Evolutionary conservation across 768 basidiomycete species (phyloP).

Genomic region (Kwoniella heveanensis): DNA sequence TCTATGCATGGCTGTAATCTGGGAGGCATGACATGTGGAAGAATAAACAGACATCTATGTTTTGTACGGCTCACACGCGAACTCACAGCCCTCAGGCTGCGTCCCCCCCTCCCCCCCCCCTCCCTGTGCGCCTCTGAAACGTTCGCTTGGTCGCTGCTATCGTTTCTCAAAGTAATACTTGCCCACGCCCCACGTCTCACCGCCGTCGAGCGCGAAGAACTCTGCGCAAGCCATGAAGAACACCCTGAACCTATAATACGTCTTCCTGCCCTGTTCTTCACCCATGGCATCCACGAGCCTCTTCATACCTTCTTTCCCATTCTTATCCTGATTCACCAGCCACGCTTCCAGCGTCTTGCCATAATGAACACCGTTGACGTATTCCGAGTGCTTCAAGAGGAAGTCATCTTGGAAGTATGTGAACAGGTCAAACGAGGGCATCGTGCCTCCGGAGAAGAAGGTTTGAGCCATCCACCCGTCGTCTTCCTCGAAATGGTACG

Average conservation of each 20-base stretch:
- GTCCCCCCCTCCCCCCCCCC: too few relatives aligned
- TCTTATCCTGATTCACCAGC: slow-evolving; percentile 65
- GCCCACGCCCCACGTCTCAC: slow-evolving; percentile 64
- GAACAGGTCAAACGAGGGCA: slow-evolving; percentile 62
- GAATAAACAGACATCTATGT: too few relatives aligned
- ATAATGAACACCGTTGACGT: slow-evolving; percentile 67
- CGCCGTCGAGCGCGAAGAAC: slow-evolving; percentile 65
- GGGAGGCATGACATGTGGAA: too few relatives aligned
- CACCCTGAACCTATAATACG: slow-evolving; percentile 69
- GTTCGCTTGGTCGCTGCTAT: slow-evolving; percentile 4
- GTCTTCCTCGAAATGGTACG: slow-evolving; percentile 70
- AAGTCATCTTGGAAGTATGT: slow-evolving; percentile 69
- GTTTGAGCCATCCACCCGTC: slow-evolving; percentile 77
- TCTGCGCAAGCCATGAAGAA: slow-evolving; percentile 75
- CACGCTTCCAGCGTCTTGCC: slow-evolving; percentile 68
- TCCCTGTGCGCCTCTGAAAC: too few relatives aligned
- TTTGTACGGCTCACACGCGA: too few relatives aligned
- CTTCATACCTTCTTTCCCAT: slow-evolving; percentile 61
- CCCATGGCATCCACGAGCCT: slow-evolving; percentile 62
- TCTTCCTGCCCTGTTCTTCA: slow-evolving; percentile 63
- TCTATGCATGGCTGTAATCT: too few relatives aligned
- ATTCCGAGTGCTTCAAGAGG: slow-evolving; percentile 65
- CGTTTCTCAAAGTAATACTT: slow-evolving; percentile 43
- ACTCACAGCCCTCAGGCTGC: too few relatives aligned
- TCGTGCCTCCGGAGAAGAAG: slow-evolving; percentile 75